These are phyloP conservation scores for Epichloe elymi DNA, from an alignment of 2,329 filamentous ascomycete species.

Conservation along the genomic window DNA sequence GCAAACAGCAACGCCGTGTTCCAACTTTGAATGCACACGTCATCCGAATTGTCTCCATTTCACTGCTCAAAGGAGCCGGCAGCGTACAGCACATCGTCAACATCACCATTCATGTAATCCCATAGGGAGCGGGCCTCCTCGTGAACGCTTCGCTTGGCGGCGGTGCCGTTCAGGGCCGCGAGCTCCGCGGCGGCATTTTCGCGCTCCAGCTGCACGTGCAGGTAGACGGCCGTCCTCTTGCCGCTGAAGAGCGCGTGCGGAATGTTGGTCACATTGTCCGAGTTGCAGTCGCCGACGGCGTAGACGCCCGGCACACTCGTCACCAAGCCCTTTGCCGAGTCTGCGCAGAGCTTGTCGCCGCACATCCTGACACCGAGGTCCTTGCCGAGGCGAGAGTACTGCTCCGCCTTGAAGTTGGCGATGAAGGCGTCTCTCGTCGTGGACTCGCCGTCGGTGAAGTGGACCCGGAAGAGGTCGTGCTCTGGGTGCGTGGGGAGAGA, in stretches of 20 bases:
- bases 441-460: conserved; percentile 32
- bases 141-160: conserved; percentile 17
- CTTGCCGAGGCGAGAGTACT: conserved; percentile 32
- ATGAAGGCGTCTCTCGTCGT: conserved; percentile 39
- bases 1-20: too few relatives aligned
- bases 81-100: conserved; percentile 31
- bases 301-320: conserved; percentile 43
- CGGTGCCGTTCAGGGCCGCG: conserved; percentile 8
- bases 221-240: conserved; percentile 42
- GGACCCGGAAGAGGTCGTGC: conserved; percentile 41
- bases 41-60: not conserved
- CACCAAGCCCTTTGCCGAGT: conserved; percentile 26
- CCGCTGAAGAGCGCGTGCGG: conserved; percentile 47
- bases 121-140: conserved; percentile 29
- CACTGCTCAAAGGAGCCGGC: conserved; percentile 19
- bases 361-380: conserved; percentile 33
- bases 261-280: conserved; percentile 46
- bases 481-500: conserved; percentile 31
- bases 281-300: conserved; percentile 47
- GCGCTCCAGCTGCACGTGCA: conserved; percentile 35
- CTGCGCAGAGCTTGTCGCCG: conserved; percentile 29
- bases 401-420: conserved; percentile 32
- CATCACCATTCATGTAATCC: conserved; percentile 30
- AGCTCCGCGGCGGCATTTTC: conserved; percentile 25
- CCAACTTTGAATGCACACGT: too few relatives aligned